Percentiles rank a stretch among this genome's conserved stretches.
Conservation (phyloP, 331 rosid genomes). For the Rhamnella rubrinervis region DNA sequence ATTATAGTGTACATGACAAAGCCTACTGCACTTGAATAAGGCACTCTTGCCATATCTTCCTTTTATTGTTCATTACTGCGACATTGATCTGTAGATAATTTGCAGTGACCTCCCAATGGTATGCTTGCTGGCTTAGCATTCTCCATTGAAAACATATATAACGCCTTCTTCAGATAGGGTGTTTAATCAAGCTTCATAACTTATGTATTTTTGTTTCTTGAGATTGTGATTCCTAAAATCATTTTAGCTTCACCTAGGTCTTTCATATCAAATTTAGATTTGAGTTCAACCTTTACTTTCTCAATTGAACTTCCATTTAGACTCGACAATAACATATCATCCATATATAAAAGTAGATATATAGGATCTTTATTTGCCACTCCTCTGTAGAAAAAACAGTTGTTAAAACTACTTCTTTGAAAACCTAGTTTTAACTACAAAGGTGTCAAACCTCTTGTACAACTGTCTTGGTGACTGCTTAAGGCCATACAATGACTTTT, state of each 20-base stretch:
- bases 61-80: neutral
- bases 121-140: too few species aligned
- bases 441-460: neutral
- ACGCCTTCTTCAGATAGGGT: neutral
- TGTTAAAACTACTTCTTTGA: neutral
- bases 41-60: neutral
- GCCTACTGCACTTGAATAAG: neutral
- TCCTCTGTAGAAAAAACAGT: neutral
- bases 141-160: too few species aligned
- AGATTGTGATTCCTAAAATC: neutral
- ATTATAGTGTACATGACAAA: neutral
- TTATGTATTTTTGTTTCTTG: neutral
- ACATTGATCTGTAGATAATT: too few species aligned
- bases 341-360: neutral
- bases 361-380: neutral
- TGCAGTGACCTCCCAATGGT: too few species aligned
- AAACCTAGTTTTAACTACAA: neutral
- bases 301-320: too few species aligned
- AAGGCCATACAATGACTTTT: neutral
- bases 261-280: neutral
- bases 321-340: neutral
- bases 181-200: neutral
- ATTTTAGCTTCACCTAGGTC: neutral
- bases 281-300: neutral
- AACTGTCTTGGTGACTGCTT: neutral